A percentile compares a stretch with the other conserved stretches of the same genome.
phyloP scores from a whole-genome alignment of 2,329 filamentous ascomycete genomes.

The Trichoderma atrobrunneum region DNA sequence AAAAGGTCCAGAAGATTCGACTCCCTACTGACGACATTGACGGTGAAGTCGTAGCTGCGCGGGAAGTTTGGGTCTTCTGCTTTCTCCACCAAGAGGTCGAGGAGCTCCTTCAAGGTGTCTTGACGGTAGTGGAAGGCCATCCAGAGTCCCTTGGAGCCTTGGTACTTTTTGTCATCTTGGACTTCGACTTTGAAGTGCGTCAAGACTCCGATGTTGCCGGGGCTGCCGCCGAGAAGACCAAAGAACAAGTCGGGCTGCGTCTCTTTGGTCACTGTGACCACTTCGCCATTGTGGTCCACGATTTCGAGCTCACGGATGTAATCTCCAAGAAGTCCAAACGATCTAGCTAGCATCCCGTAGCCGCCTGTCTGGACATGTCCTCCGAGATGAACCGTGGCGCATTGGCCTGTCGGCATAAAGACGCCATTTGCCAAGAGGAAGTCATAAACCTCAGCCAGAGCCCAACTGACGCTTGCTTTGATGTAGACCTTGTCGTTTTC shows the following conservation, averaged over 20 bases:
- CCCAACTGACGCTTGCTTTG: background rate
- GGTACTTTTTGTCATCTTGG: background rate
- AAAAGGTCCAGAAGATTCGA: background rate
- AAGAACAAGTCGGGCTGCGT: background rate
- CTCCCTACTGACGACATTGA: background rate
- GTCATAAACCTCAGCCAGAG: background rate
- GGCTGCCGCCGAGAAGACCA: background rate
- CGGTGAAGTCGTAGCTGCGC: constrained; percentile 2
- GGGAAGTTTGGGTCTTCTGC: constrained; percentile 2
- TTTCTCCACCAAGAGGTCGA: constrained; percentile 8
- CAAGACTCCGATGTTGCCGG: constrained; percentile 2
- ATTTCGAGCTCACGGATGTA: background rate
- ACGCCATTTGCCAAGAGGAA: background rate
- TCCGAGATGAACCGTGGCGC: background rate
- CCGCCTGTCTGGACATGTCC: background rate
- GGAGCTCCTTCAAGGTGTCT: background rate
- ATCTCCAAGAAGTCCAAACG: background rate
- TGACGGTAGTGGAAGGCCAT: background rate
- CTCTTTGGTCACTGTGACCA: background rate
- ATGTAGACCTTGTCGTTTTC: background rate
- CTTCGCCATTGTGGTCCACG: background rate
- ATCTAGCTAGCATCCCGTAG: background rate
- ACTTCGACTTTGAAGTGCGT: background rate
- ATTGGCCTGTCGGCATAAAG: constrained; percentile 2
- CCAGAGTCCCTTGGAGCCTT: background rate